Evolutionary conservation across 2,329 filamentous ascomycete species (phyloP).

Genomic region (Metarhizium robertsii): DNA sequence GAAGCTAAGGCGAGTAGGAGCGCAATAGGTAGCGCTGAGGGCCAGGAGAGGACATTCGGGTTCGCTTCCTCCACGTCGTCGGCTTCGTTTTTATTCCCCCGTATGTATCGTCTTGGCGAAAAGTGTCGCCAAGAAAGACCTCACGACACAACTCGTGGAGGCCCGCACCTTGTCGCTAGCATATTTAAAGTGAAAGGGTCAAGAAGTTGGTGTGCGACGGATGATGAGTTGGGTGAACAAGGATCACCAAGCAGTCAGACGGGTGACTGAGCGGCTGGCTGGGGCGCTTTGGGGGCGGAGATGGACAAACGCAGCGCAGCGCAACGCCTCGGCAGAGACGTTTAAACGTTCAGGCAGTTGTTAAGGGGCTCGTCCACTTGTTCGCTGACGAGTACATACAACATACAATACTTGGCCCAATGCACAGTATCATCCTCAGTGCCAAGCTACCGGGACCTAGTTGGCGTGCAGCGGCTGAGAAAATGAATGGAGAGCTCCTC

Average conservation of each 20-base stretch:
- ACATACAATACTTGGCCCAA: no score
- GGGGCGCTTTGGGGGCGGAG: not conserved
- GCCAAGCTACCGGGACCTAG: slow-evolving; percentile 2
- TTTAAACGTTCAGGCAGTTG: no score
- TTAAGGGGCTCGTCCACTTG: no score
- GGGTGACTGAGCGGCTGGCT: not conserved
- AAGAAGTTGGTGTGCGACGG: slow-evolving; percentile 3
- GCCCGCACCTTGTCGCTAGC: not conserved
- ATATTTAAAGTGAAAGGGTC: not conserved
- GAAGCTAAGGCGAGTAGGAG: not conserved
- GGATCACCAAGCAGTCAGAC: not conserved
- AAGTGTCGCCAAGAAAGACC: not conserved
- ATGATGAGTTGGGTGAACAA: not conserved
- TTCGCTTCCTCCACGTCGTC: not conserved
- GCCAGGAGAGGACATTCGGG: not conserved
- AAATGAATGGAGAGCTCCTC: no score
- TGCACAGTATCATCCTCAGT: not conserved
- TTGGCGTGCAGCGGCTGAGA: slow-evolving; percentile 1
- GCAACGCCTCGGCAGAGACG: no score
- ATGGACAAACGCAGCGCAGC: not conserved
- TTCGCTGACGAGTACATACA: no score
- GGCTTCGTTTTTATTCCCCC: not conserved
- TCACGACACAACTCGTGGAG: not conserved
- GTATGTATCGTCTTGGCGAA: not conserved
- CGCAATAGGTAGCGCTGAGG: not conserved